A percentile compares a stretch with the other conserved stretches of the same genome.
These are phyloP conservation scores for Emmonsiellopsis sp. DNA, from an alignment of 2,329 filamentous ascomycete species.

Conservation along the genomic window DNA sequence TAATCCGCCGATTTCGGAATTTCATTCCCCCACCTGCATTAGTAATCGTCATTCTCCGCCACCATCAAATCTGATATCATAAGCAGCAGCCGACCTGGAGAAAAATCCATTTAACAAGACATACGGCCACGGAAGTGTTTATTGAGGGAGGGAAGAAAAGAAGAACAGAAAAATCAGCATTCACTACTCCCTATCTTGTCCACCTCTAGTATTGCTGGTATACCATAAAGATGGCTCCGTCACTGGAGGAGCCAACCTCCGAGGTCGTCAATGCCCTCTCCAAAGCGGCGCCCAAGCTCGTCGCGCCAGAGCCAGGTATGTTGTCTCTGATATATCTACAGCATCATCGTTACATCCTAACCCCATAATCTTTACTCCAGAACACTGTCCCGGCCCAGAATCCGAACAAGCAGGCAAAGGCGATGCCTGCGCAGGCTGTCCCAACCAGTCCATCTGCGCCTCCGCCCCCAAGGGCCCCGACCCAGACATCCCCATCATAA, in stretches of 20 bases:
- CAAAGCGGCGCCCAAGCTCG: slow-evolving; percentile 70
- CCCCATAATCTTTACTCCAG: slow-evolving; percentile 26
- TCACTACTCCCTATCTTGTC: too few relatives aligned
- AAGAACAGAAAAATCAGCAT: neutral
- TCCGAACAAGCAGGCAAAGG: slow-evolving; percentile 48
- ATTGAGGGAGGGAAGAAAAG: too few relatives aligned
- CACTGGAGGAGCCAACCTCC: slow-evolving; percentile 62
- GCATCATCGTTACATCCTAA: slow-evolving; percentile 1
- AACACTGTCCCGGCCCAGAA: slow-evolving; percentile 80
- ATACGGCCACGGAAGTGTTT: too few relatives aligned
- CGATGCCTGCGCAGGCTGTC: slow-evolving; percentile 88
- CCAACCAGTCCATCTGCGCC: slow-evolving; percentile 92
- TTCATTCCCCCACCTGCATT: too few relatives aligned
- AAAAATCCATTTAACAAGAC: too few relatives aligned
- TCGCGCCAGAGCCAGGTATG: slow-evolving; percentile 76
- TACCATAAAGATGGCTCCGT: slow-evolving; percentile 60
- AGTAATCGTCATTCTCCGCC: too few relatives aligned
- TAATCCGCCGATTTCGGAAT: too few relatives aligned
- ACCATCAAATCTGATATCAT: too few relatives aligned
- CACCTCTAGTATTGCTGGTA: too few relatives aligned
- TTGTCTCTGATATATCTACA: neutral
- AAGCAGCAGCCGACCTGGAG: too few relatives aligned
- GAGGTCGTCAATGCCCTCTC: slow-evolving; percentile 67
- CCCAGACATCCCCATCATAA: slow-evolving; percentile 83
- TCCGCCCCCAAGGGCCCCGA: slow-evolving; percentile 91